These are phyloP conservation scores for Pseudonitzschia pungens DNA, from an alignment of 108 stramenopile genomes.

Conservation along the genomic window DNA sequence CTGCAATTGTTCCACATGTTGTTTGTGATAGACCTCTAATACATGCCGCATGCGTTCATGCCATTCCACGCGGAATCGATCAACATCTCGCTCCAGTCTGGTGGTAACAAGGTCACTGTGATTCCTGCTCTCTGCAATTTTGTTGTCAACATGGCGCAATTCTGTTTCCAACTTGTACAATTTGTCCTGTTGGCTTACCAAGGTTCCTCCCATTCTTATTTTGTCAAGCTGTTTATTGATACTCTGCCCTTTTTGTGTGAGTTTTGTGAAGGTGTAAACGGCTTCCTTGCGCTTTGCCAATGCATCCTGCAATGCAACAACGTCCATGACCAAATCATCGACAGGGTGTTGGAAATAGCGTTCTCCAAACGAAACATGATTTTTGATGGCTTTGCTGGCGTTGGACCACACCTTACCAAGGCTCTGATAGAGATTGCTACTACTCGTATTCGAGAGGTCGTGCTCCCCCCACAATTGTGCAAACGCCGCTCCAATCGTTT, in stretches of 20 bases:
- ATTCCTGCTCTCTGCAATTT: conserved; percentile 18
- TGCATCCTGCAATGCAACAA: conserved; percentile 34
- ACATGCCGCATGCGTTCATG: conserved; percentile 38
- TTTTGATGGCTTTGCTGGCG: conserved; percentile 18
- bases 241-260: conserved; percentile 14
- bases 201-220: conserved; percentile 7
- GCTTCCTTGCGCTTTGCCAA: conserved; percentile 30
- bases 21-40: conserved; percentile 31
- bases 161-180: conserved; percentile 32
- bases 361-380: conserved; percentile 12
- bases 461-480: conserved; percentile 42
- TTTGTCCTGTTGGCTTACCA: conserved; percentile 15
- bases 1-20: conserved; percentile 25
- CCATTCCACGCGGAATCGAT: conserved; percentile 37
- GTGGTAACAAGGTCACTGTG: conserved; percentile 26
- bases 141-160: conserved; percentile 16
- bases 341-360: conserved; percentile 21
- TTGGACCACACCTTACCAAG: conserved; percentile 33
- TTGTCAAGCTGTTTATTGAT: conserved; percentile 34
- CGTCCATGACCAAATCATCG: conserved; percentile 38
- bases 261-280: conserved; percentile 29
- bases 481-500: conserved; percentile 40
- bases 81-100: conserved; percentile 27
- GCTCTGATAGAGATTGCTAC: conserved; percentile 35
- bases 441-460: conserved; percentile 37